Base-by-base conservation (phyloP, 495 filamentous ascomycete genomes). In the Xylaria scruposa region DNA sequence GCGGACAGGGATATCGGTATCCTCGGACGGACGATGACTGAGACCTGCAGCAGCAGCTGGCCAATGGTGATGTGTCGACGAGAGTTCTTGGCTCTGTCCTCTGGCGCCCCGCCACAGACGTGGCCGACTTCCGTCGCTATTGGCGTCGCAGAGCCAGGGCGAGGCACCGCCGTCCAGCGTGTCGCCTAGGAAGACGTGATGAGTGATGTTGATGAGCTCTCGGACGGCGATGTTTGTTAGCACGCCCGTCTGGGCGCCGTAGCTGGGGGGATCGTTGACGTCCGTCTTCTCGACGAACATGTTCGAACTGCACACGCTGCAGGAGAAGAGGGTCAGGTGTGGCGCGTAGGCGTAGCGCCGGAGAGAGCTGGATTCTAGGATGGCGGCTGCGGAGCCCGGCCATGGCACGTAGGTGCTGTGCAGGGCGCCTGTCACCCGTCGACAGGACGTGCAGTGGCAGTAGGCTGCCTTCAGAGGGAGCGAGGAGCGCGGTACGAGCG, bases 381-480 rank as follows among this genome's bases (percentile, higher is more conserved):
- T 59, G 7, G 59, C 42, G 5, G 38, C n/a, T 21, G 36, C 58
- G 44, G 69, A 51, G 4, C 58, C 31, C 4, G 47, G n/a, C 79
- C 79, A 81, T 21, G 29, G 21, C 0, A 72, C 67, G 29, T 67
- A 72, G 36, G 56, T 65, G 12, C 75, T 71, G 73, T 76, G 77
- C 19, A 83, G 67, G 3, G 78, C 77, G 56, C 83, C 83, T 8
- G 78, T 80, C 70, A 72, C 24, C 70, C 76, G 82, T 4, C 83
- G 77, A 74, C 83, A 85, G 15, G 82, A 83, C 36, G 63, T 74
- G 78, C 83, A 85, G 79, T 85, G 83, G 79, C 83, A 85, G 72
- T 64, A 76, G 5, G 72, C 71, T 10, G 71, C 71, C 3, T 61
- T 4, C 19, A 81, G 73, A 1, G 80, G 81, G 9, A 82, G 74